A percentile compares a stretch with the other conserved stretches of the same genome.
These are phyloP conservation scores for Nitzschia inconspicua DNA, from an alignment of 108 stramenopile genomes.

Conservation along the genomic window DNA sequence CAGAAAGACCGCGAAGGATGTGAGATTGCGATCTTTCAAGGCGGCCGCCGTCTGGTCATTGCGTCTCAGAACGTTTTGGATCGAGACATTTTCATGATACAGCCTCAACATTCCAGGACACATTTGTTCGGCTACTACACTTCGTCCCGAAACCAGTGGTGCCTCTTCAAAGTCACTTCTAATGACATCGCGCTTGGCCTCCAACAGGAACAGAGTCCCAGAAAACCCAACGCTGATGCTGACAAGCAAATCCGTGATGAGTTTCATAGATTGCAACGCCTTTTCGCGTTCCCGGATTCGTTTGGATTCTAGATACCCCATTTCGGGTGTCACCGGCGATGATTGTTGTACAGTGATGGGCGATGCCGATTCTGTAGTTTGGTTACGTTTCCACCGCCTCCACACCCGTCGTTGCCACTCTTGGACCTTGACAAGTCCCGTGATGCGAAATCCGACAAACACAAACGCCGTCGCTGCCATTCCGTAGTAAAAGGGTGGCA, in stretches of 20 bases:
- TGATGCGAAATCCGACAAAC: slow-evolving; percentile 19
- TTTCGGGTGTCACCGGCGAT: not conserved
- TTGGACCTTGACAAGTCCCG: not conserved
- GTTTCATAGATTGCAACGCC: slow-evolving; percentile 4
- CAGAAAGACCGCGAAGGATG: slow-evolving; percentile 5
- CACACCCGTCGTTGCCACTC: not conserved
- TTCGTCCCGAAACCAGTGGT: slow-evolving; percentile 29
- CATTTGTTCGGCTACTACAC: slow-evolving; percentile 17
- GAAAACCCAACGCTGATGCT: slow-evolving; percentile 22
- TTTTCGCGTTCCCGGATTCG: slow-evolving; percentile 1
- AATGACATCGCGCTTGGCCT: not conserved
- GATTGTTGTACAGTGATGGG: not conserved
- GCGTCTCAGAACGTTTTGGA: not conserved
- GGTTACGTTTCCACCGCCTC: not conserved
- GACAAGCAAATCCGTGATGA: slow-evolving; percentile 18
- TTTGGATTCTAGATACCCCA: slow-evolving; percentile 6
- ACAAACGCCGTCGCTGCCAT: slow-evolving; percentile 2
- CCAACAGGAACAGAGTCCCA: slow-evolving; percentile 2
- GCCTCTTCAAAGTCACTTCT: slow-evolving; percentile 18
- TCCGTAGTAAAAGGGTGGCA: slow-evolving; percentile 17
- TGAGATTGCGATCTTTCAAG: not conserved
- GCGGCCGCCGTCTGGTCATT: not conserved
- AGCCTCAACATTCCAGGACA: slow-evolving; percentile 9
- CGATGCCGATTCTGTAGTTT: not conserved
- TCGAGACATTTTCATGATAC: not conserved